phyloP scores from a whole-genome alignment of 176 grass and related monocot species.

The Triticum aestivum region DNA sequence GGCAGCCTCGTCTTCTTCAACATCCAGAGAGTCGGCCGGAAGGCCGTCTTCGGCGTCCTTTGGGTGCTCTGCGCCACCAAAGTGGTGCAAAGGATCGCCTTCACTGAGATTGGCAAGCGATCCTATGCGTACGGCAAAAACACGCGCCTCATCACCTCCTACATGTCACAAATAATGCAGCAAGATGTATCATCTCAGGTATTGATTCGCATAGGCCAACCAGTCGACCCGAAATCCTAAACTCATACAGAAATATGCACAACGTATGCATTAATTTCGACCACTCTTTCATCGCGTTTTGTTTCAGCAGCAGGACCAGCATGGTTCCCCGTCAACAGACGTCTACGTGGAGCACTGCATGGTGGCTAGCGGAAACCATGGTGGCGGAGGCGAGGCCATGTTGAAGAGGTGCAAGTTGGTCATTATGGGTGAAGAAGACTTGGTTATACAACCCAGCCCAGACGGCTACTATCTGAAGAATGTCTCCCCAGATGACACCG shows the following conservation, averaged over 20 bases:
- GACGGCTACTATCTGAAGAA: not conserved
- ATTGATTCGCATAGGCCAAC: no score
- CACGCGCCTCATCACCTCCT: not conserved
- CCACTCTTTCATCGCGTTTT: no score
- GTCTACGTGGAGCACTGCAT: not conserved
- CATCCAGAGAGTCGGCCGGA: not conserved
- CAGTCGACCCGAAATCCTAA: no score
- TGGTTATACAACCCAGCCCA: not conserved
- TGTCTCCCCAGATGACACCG: not conserved
- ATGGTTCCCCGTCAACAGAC: no score
- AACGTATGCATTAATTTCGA: no score
- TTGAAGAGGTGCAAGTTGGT: not conserved
- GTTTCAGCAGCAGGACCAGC: not conserved
- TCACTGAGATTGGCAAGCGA: not conserved
- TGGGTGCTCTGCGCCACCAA: not conserved
- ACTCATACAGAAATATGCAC: no score
- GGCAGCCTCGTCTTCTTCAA: constrained; percentile 20
- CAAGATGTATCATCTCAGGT: no score
- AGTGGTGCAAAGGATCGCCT: no score
- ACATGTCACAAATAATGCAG: not conserved
- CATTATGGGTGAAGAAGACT: not conserved
- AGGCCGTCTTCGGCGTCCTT: not conserved
- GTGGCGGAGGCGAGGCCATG: not conserved
- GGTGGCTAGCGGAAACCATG: not conserved
- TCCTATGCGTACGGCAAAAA: constrained; percentile 7